Conservation (phyloP, 192 early-diverging fungal species). For the Jimgerdemannia lactiflua region DNA sequence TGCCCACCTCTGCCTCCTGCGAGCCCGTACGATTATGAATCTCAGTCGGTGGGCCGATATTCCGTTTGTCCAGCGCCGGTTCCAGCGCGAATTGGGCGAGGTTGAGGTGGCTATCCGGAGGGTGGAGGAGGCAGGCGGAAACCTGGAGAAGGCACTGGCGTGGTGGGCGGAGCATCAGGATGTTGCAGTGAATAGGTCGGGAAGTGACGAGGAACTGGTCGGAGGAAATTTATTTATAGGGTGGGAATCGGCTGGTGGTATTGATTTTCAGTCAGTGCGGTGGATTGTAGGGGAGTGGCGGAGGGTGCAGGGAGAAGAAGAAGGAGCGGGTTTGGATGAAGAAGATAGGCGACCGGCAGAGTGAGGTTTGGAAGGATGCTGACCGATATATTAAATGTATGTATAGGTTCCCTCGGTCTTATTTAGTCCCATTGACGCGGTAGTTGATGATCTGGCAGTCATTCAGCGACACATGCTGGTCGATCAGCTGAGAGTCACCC, state of each 20-base stretch:
- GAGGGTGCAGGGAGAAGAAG: not conserved
- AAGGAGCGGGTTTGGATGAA: not conserved
- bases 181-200: not conserved
- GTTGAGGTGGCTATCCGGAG: not conserved
- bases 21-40: not conserved
- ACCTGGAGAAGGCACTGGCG: not conserved
- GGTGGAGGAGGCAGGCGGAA: not conserved
- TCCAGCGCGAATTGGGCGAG: not conserved
- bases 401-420: no score
- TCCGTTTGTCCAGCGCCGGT: not conserved
- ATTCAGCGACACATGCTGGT: slow-evolving; percentile 79
- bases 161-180: not conserved
- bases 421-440: slow-evolving; percentile 54
- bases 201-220: not conserved
- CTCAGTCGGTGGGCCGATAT: not conserved
- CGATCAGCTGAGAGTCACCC: slow-evolving; percentile 86
- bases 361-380: not conserved
- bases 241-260: not conserved
- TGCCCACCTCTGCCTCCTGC: not conserved
- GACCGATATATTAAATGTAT: no score
- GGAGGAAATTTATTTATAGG: not conserved
- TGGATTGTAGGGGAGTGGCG: not conserved
- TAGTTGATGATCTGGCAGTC: slow-evolving; percentile 97
- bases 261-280: not conserved
- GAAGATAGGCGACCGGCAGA: not conserved